Evolutionary conservation across 768 basidiomycete genomes (phyloP).

Genomic region (Russula brevipes): DNA sequence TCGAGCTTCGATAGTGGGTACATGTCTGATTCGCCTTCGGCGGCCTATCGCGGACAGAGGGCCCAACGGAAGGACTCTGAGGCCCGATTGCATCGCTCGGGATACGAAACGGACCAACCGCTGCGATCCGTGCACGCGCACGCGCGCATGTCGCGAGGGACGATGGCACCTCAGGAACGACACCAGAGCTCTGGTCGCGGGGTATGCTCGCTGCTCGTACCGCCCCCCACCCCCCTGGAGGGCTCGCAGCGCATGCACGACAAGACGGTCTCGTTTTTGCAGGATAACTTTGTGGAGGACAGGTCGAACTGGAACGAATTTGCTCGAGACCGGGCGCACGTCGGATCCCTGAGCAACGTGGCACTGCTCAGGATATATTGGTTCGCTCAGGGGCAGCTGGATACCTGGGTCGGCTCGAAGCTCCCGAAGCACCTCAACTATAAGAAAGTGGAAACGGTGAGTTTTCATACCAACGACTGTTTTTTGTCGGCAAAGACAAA

Average conservation of each 20-base stretch:
- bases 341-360: constrained; percentile 11
- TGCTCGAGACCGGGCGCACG: constrained; percentile 1
- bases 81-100: constrained; percentile 1
- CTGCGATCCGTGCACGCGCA: background rate
- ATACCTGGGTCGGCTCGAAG: constrained; percentile 9
- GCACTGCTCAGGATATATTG: constrained; percentile 15
- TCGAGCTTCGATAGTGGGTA: constrained; percentile 7
- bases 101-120: constrained; percentile 14
- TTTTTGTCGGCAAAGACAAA: no score
- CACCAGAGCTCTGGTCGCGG: constrained; percentile 1
- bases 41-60: background rate
- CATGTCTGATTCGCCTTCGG: constrained; percentile 10
- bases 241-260: background rate
- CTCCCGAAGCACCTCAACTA: constrained; percentile 5
- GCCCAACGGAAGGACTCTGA: background rate
- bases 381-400: constrained; percentile 15
- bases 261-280: constrained; percentile 11
- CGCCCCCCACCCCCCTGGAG: constrained; percentile 3
- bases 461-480: background rate
- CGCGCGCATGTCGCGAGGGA: background rate
- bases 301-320: constrained; percentile 12
- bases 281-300: constrained; percentile 7
- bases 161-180: background rate
- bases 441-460: constrained; percentile 15
- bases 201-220: background rate